Base-by-base conservation (phyloP, 768 basidiomycete species). In the Nevesoporus exiguus region DNA sequence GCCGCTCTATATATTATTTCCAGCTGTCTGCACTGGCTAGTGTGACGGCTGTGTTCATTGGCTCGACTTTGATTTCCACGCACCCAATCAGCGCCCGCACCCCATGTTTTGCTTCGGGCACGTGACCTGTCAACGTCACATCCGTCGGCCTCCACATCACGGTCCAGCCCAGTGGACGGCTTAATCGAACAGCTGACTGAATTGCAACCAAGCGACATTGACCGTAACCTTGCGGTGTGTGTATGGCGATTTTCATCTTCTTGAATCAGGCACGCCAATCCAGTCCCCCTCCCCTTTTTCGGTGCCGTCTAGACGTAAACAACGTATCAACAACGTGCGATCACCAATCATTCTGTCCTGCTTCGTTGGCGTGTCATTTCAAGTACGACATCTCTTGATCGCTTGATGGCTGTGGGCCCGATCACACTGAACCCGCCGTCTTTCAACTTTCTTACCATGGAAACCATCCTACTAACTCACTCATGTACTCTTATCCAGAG, bases 221-320 rank as follows among this genome's bases (percentile, higher is more conserved):
- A 50, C 24, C 51, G 51, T 58, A 43, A 41, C 57, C 57, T 45
- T 63, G 57, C 49, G 49, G 57, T 51, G 44, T 63, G 45, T 31
- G 51, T 50, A 52, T 52, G 49, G 50, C 37, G 63, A 56, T 65
- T 65, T 64, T 65, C 60, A 47, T 56, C 55, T 57, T 51, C 49
- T 47, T 11, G 19, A 47, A 66, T 58, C 66, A 71, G 68, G 70
- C 58, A 71, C 70, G 19, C 55, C 60, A 54, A 47, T 49, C 58
- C 54, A 44, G 51, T 31, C 45, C 51, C 17, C 46, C 50, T 52
- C 47, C 64, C 65, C 68, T 48, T 66, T 71, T 68, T 70, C 69
- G 69, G 69, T 66, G 56, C 69, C 69, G 69, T 62, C 55, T 48
- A 64, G 61, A 59, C 62, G 58, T 59, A 61, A 62, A 59, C 61